Evolutionary conservation across 208 protist species (phyloP), one percentile per base, ranked within the genome.

Genomic region (Angomonas ambiguus): DNA sequence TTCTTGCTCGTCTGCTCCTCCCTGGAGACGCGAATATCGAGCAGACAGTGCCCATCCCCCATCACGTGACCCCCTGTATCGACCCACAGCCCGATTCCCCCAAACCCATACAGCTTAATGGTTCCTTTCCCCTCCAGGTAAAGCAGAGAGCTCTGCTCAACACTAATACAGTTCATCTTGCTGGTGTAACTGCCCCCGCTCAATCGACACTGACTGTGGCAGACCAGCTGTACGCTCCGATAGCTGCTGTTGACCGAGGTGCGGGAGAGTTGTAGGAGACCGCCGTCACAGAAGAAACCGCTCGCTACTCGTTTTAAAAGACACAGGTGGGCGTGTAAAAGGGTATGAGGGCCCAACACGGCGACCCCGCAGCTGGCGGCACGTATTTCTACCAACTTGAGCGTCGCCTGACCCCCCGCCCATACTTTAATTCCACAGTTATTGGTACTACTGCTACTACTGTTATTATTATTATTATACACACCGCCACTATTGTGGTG

Each of bases 391-490:
- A 74, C 81, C 41, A 78, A 72, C 30, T 79, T 58, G 3, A 72
- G 72, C 20, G 69, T 11, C 63, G 83, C 87, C 32, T 56, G 71
- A 51, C 83, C 86, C 25, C 77, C 77, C 10, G 80, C 79, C 80
- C 82, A 92, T 49, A 79, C 80, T 67, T 89, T 87, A 22, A 92
- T 76, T 32, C 86, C 86, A 20, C 77, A 76, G 49, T 69, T 88
- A 18, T 11, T 53, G 22, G 48, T 4, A 11, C 5, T 11, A 25
- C 22, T 25, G 22, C 13, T 2, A 2, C 2, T 28, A n/a, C 2
- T n/a, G 24, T 28, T n/a, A 28, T 28, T 62, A 2, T 62, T 4
- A 3, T 24, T 42, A 4, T 6, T 5, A 11, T 62, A 25, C 18
- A 2, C 18, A 25, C 10, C 48, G 2, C 2, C 5, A 42, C 2